Evolutionary conservation across 2,329 filamentous ascomycete species (phyloP).

Genomic region (Fusarium nisikadoi): DNA sequence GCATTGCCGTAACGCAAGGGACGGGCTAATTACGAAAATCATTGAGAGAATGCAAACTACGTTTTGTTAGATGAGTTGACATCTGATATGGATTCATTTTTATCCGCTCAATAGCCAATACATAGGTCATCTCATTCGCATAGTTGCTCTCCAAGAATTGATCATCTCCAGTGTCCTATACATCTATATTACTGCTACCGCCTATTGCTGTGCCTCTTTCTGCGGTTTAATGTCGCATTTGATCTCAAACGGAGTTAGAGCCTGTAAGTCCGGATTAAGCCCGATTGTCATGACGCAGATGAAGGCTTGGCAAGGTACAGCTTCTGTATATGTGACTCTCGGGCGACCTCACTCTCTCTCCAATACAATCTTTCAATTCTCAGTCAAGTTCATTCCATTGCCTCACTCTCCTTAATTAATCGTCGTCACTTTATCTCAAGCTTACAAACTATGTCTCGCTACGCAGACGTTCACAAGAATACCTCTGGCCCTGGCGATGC

Average conservation of each 20-base stretch:
- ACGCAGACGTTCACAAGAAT: conserved; percentile 1
- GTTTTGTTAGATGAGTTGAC: not conserved
- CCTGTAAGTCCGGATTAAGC: not conserved
- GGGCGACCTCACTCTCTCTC: not conserved
- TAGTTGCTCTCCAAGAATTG: fast-evolving
- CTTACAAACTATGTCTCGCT: conserved; percentile 2
- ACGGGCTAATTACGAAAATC: too few relatives aligned
- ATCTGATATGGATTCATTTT: fast-evolving
- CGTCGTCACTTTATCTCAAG: not conserved
- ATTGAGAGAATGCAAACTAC: not conserved
- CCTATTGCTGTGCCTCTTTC: not conserved
- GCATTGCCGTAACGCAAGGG: not conserved
- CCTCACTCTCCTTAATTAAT: fast-evolving
- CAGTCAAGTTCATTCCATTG: not conserved
- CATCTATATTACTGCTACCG: fast-evolving
- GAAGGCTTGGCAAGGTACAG: too few relatives aligned
- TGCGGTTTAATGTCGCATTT: not conserved
- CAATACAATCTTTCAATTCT: not conserved
- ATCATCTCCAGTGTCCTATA: fast-evolving
- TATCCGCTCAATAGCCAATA: too few relatives aligned
- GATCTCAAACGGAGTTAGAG: not conserved
- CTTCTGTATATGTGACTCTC: not conserved
- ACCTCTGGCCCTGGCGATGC: conserved; percentile 43
- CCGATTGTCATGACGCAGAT: not conserved
- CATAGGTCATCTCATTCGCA: fast-evolving